Base-by-base conservation (phyloP, 2,329 filamentous ascomycete genomes). In the Alternaria gansuensis region DNA sequence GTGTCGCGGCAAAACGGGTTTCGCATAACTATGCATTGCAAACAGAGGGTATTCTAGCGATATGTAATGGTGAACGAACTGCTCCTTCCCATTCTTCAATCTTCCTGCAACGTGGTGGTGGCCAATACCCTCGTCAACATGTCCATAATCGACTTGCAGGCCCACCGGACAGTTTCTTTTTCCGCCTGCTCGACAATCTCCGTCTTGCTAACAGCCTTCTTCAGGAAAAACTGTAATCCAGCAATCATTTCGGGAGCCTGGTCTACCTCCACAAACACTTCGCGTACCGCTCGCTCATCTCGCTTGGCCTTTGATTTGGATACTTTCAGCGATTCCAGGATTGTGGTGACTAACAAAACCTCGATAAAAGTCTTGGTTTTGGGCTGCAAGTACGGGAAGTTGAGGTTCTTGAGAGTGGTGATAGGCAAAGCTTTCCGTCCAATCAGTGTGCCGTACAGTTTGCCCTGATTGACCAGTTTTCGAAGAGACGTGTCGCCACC, bases 291-390 rank as follows among this genome's bases (percentile, higher is more conserved):
- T 53, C 82, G 81, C 57, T 88, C 85, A 62, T 88, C 83, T 60
- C 82, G 81, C 2, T 76, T 73, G 4, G 73, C 79, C 54, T 82
- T 71, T 6, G 59, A 78, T 51, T 82, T 70, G 3, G 66, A 64
- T 59, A 79, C 77, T 54, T 83, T 83, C 62, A 87, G 84, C 14
- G 87, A 87, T 66, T 89, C 85, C 44, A 91, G 83, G 31, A 98
- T 85, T 11, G 93, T 78, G 2, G 88, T 90, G 48, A 95, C 87
- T 14, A 98, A 82, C 65, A 97, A 79, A 7, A 95, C 81, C 76
- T 97, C 92, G 44, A 93, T 83, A 72, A 98, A 95, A 24, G 86
- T 86, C 56, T 85, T 87, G 0, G 91, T 92, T 78, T 90, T 93
- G 7, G 86, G 81, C 72, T 92, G 90, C 50, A 97, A 78, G 65